Percentiles rank a stretch among this genome's conserved stretches.
These are phyloP conservation scores for Penicillium sp. DNA, from an alignment of 2,329 filamentous ascomycete genomes.

Conservation along the genomic window DNA sequence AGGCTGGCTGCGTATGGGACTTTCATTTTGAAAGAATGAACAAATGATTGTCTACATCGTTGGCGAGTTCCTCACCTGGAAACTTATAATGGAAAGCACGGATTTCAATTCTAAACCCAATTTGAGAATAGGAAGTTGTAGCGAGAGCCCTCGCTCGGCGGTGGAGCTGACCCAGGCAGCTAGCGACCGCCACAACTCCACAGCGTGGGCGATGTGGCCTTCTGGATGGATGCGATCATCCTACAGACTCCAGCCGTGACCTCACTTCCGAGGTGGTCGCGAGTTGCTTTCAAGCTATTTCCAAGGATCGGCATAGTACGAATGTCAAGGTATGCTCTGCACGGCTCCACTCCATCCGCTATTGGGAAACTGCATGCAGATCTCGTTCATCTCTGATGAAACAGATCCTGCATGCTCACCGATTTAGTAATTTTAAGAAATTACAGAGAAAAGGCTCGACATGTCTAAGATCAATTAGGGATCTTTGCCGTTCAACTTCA, in stretches of 20 bases:
- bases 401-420: not conserved
- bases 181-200: not conserved
- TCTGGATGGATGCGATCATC: not conserved
- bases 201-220: not conserved
- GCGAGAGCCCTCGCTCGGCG: not conserved
- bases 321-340: not conserved
- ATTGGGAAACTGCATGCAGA: not conserved
- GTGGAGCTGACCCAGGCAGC: not conserved
- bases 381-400: not conserved
- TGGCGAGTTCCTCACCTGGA: not conserved
- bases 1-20: conserved; percentile 2
- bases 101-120: not conserved
- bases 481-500: no score
- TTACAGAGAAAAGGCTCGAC: not conserved
- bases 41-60: not conserved
- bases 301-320: not conserved
- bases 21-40: conserved; percentile 4
- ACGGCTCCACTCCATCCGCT: not conserved
- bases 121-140: not conserved
- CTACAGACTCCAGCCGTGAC: not conserved
- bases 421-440: not conserved
- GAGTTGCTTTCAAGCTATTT: not conserved
- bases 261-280: not conserved
- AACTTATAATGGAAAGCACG: conserved; percentile 4
- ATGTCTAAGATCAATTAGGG: no score